Evolutionary conservation across 495 filamentous ascomycete species (phyloP), one percentile per base, ranked within the genome.

Genomic region (Recurvomyces mirabilis): DNA sequence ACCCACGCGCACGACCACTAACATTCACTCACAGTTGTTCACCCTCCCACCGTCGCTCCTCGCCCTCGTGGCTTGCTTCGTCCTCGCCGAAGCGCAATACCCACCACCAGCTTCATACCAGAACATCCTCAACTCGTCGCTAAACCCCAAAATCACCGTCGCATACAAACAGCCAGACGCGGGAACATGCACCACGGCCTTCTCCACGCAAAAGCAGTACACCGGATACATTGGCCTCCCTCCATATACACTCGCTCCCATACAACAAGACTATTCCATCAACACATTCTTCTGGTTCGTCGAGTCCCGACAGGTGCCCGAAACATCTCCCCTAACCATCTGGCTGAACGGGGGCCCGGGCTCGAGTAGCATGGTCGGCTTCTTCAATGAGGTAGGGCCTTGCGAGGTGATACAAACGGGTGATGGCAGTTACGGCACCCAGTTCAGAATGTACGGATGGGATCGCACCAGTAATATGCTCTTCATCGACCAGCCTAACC

Each of bases 291-390:
- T 67, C 49, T 70, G 67, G 66, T 70, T 68, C 45, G 57, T 69
- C 25, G 65, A 69, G 49, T 64, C 68, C 9, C 47, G 64, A 17
- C 43, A 65, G 26, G 52, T 59, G 38, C 65, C 67, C 9, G 43
- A 57, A 23, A 52, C 56, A 2, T 65, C 67, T 5, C 67, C 67
- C 2, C 49, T 68, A 23, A 65, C 65, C 13, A 56, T 67, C n/a
- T 84, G 77, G 77, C 65, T 83, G 53, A 80, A 79, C 63, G 79
- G 79, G 49, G 78, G 78, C 9, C 76, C 78, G 10, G 78, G 38
- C 38, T 53, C 54, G 23, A 55, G 47, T 31, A 56, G 49, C 23
- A 62, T 67, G 60, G 59, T 67, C 30, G 64, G 64, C 4, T 32
- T 67, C 12, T 65, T 65, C 49, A 54, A 63, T 35, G 64, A 67